Percentiles rank a stretch among this genome's conserved stretches.
These are phyloP conservation scores for Anisogramma anomala DNA, from an alignment of 2,329 filamentous ascomycete genomes.

Conservation along the genomic window DNA sequence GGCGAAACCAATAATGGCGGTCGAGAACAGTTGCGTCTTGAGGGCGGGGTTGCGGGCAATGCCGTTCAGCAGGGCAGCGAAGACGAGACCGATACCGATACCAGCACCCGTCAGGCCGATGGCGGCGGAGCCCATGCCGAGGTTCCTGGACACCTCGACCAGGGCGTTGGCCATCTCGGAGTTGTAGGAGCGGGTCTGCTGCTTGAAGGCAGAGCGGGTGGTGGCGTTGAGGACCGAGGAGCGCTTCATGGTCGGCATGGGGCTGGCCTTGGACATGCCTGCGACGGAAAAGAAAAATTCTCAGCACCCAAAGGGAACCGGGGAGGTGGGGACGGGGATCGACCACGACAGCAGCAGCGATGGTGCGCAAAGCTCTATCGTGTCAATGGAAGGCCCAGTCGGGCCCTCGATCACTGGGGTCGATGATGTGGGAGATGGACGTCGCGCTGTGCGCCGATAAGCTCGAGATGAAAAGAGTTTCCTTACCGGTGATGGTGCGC, in stretches of 20 bases:
- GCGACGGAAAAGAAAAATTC: conserved; percentile 18
- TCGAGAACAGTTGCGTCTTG: conserved; percentile 90
- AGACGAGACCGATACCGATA: conserved; percentile 93
- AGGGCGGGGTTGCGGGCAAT: conserved; percentile 91
- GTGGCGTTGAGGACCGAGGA: conserved; percentile 57
- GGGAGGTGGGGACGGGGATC: conserved; percentile 1
- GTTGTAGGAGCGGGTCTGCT: conserved; percentile 61
- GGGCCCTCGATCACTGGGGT: conserved; percentile 10
- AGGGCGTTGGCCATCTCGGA: conserved; percentile 81
- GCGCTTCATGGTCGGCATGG: conserved; percentile 67
- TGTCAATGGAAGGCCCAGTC: conserved; percentile 21
- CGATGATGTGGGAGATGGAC: conserved; percentile 14
- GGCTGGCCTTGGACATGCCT: conserved; percentile 46
- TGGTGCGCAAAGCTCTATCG: background rate
- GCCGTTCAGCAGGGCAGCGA: conserved; percentile 78
- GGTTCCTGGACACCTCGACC: conserved; percentile 83
- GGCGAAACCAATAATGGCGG: conserved; percentile 90
- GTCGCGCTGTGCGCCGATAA: conserved; percentile 14
- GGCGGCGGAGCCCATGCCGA: conserved; percentile 80
- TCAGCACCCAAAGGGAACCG: conserved; percentile 14
- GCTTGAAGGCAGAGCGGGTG: conserved; percentile 50
- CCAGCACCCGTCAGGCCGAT: conserved; percentile 86
- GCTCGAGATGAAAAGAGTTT: conserved; percentile 9
- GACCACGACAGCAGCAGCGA: background rate
- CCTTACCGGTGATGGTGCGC: conserved; percentile 65